A percentile compares a stretch with the other conserved stretches of the same genome.
Evolutionary conservation across 345 rosid species (phyloP).

Genomic region (Pugionium dolabratum): DNA sequence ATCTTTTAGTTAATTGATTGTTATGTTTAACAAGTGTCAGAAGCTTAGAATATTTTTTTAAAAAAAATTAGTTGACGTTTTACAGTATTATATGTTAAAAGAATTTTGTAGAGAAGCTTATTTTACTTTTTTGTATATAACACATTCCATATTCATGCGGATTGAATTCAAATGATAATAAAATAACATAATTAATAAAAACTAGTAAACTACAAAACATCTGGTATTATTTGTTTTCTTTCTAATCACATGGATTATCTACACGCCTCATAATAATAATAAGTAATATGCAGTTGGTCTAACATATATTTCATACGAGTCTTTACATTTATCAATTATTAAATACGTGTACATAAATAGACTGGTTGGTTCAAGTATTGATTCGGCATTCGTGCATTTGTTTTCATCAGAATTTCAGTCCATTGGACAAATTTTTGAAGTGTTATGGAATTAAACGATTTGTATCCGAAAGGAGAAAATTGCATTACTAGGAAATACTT

Average conservation of each 20-base stretch:
- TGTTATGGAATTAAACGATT: not conserved
- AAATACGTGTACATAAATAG: conserved; percentile 16
- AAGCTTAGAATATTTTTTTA: not conserved
- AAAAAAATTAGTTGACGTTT: not conserved
- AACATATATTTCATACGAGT: conserved; percentile 20
- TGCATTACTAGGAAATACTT: conserved; percentile 19
- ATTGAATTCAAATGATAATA: not conserved
- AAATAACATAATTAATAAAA: not conserved
- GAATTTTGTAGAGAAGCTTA: not conserved
- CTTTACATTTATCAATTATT: conserved; percentile 18
- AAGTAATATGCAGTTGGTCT: conserved; percentile 35
- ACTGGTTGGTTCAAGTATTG: not conserved
- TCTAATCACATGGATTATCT: conserved; percentile 14
- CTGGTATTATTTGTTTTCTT: not conserved
- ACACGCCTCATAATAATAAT: conserved; percentile 9
- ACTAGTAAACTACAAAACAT: not conserved
- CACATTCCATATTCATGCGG: not conserved
- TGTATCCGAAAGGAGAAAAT: not conserved
- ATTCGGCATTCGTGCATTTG: conserved; percentile 10
- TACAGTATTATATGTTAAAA: not conserved
- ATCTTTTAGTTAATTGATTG: not conserved
- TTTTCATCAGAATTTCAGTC: not conserved
- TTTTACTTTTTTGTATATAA: not conserved
- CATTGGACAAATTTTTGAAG: not conserved
- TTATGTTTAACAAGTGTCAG: conserved; percentile 5